phyloP scores from a whole-genome alignment of 2,329 filamentous ascomycete species.

The Cladosporium austrohemisphaericum region DNA sequence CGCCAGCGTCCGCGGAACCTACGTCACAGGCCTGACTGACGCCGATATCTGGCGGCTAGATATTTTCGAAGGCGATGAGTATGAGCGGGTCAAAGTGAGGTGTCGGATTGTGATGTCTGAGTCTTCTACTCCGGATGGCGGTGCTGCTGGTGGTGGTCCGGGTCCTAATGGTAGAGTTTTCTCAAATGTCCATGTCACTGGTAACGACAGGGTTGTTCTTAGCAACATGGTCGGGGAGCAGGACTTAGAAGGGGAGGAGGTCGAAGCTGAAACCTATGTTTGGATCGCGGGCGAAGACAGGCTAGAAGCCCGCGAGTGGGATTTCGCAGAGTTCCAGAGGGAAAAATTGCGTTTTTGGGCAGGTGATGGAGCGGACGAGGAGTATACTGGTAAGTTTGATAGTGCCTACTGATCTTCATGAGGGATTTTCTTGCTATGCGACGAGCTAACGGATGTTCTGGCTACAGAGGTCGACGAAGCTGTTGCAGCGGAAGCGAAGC shows the following conservation, averaged over 20 bases:
- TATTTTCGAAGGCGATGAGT: slow-evolving; percentile 75
- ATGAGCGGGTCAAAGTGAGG: slow-evolving; percentile 51
- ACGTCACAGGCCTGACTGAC: slow-evolving; percentile 73
- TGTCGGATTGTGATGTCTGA: slow-evolving; percentile 22
- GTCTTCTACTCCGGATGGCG: no score
- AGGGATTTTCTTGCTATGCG: background rate
- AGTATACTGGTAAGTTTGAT: slow-evolving; percentile 41
- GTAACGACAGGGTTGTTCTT: no score
- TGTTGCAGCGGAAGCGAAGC: slow-evolving; percentile 30
- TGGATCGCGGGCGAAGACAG: slow-evolving; percentile 43
- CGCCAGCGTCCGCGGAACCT: slow-evolving; percentile 66
- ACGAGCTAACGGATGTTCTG: slow-evolving; percentile 12
- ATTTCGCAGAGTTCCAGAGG: slow-evolving; percentile 75
- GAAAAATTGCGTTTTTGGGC: slow-evolving; percentile 67
- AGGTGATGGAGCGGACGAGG: slow-evolving; percentile 45
- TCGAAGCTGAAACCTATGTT: slow-evolving; percentile 50
- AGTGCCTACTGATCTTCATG: background rate
- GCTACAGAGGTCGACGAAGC: slow-evolving; percentile 44
- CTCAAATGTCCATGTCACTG: no score
- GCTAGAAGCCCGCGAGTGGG: slow-evolving; percentile 77
- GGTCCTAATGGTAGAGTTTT: no score
- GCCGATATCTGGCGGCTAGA: slow-evolving; percentile 74
- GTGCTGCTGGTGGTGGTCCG: no score
- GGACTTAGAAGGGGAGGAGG: slow-evolving; percentile 38
- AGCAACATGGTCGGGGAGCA: slow-evolving; percentile 28